A percentile compares a stretch with the other conserved stretches of the same genome.
These are phyloP conservation scores for Ascochyta rabiei DNA, from an alignment of 2,329 filamentous ascomycete genomes.

Conservation along the genomic window DNA sequence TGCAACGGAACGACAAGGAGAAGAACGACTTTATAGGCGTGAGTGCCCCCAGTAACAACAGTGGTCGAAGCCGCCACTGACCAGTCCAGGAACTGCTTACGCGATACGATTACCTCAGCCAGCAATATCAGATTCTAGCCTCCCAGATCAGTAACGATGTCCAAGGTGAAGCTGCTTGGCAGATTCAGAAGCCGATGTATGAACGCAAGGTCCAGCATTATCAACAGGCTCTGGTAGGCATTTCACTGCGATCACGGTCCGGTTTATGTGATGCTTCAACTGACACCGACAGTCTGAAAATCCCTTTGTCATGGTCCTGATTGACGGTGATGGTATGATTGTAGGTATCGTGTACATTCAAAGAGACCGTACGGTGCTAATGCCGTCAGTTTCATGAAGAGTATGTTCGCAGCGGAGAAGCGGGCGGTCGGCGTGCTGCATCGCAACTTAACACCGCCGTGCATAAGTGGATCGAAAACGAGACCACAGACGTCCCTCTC, in stretches of 20 bases:
- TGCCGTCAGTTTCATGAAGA: slow-evolving; percentile 54
- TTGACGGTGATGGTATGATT: slow-evolving; percentile 63
- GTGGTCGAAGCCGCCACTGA: slow-evolving; percentile 3
- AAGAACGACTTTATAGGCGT: slow-evolving; percentile 46
- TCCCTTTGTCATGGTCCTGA: slow-evolving; percentile 60
- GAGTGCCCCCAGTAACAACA: not conserved
- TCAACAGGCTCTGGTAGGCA: slow-evolving; percentile 35
- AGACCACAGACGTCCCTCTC: slow-evolving; percentile 47
- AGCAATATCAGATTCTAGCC: slow-evolving; percentile 38
- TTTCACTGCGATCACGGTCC: not conserved
- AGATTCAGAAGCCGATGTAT: slow-evolving; percentile 30
- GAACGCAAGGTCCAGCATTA: slow-evolving; percentile 23
- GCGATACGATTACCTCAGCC: slow-evolving; percentile 47
- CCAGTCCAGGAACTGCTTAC: slow-evolving; percentile 47
- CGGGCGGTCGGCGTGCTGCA: slow-evolving; percentile 61
- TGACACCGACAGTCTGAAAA: slow-evolving; percentile 41
- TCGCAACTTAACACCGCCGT: slow-evolving; percentile 54
- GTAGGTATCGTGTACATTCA: slow-evolving; percentile 12
- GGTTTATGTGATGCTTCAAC: not conserved
- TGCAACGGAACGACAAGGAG: slow-evolving; percentile 37
- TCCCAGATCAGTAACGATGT: slow-evolving; percentile 34
- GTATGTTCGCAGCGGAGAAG: slow-evolving; percentile 56
- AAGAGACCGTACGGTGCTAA: not conserved
- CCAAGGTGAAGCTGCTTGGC: slow-evolving; percentile 25
- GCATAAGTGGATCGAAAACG: slow-evolving; percentile 49